A percentile compares a stretch with the other conserved stretches of the same genome.
phyloP scores from a whole-genome alignment of 495 filamentous ascomycete species.

The Xanthoparmelia taractica region DNA sequence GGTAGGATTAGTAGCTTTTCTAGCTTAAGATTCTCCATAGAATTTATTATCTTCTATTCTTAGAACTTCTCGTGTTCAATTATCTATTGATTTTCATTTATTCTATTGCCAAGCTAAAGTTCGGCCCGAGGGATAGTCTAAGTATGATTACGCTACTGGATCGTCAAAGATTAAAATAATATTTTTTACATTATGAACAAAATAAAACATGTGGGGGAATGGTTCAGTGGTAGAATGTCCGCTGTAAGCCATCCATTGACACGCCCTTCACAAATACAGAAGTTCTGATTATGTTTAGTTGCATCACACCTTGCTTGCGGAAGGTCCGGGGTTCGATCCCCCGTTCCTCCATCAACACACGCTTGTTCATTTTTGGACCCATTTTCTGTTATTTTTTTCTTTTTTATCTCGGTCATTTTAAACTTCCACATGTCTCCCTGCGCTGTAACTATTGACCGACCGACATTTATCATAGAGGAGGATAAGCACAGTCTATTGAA shows the following conservation, averaged over 20 bases:
- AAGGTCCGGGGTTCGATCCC: constrained; percentile 27
- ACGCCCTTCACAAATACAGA: neutral
- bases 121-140: neutral
- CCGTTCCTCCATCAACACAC: constrained; percentile 24
- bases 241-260: neutral
- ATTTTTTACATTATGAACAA: neutral
- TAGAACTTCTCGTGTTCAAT: too few relatives aligned
- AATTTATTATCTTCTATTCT: too few relatives aligned
- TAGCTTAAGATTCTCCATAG: too few relatives aligned
- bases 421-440: too few relatives aligned
- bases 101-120: neutral
- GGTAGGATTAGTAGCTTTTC: too few relatives aligned
- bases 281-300: neutral
- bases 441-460: too few relatives aligned
- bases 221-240: constrained; percentile 26
- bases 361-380: too few relatives aligned
- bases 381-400: too few relatives aligned
- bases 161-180: neutral
- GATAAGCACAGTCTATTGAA: too few relatives aligned
- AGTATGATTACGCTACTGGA: too few relatives aligned
- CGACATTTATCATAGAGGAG: too few relatives aligned
- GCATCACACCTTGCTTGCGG: constrained; percentile 17
- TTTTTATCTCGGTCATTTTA: too few relatives aligned
- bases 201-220: constrained; percentile 4
- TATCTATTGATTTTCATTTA: neutral